Base-by-base conservation (phyloP, 345 rosid genomes). In the Eucalyptus polybractea region DNA sequence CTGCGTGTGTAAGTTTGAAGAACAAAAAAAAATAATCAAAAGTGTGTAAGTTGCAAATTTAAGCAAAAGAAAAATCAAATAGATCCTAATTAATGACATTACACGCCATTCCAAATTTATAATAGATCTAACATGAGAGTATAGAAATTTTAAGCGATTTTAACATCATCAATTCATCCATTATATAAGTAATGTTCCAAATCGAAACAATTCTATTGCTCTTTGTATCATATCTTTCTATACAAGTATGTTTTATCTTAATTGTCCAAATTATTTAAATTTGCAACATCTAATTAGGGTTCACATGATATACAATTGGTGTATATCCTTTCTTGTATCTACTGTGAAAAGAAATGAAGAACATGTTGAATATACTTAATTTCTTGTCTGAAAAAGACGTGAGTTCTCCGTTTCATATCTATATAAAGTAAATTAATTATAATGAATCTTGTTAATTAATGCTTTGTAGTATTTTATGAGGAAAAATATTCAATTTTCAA, bases 31-130 rank as follows among this genome's bases (percentile, higher is more conserved):
- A 56, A 56, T 24, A 58, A 58, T 5, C 15, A 58, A 0, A 25
- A 27, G 15, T 22, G 4, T 3, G 31, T 60, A 0, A 27, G 16
- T 0, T 6, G 4, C n/a, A 12, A 5, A 2, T 6, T 60, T 60
- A 60, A 60, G 8, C 31, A 25, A 25, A 60, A 58, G 3, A 6
- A 29, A 60, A 60, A 27, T 60, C 8, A 60, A 27, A 12, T 13
- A 27, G 16, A 27, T 13, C 31, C 16, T 60, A 60, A 60, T 27
- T 60, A 27, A 27, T 27, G 31, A 27, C 16, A 6, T 27, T 27
- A 13, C 69, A 29, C 2, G 0, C 69, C 69, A 60, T 29, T 27
- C 69, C 31, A 13, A 60, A 29, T 12, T 58, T 29, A 27, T 60
- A 27, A 29, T 60, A 60, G 69, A 60, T 6, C 69, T 6, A 29